phyloP scores from a whole-genome alignment of 768 basidiomycete species.

The Agaricus sinodeliciosus region DNA sequence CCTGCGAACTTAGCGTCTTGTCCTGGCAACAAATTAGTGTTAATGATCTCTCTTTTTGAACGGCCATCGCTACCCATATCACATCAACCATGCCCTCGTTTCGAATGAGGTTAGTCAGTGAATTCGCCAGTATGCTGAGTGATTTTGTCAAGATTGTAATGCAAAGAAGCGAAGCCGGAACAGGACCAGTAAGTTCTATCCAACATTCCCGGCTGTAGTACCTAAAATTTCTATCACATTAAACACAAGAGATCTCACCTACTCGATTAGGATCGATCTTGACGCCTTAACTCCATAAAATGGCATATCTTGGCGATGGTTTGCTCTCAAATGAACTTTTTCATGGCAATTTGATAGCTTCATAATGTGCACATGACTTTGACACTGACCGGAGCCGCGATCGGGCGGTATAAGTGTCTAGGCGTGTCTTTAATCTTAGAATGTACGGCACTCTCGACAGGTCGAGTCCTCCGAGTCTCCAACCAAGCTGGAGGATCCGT shows the following conservation, averaged over 20 bases:
- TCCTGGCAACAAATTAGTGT: not conserved
- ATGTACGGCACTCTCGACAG: not conserved
- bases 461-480: no score
- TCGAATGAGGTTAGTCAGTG: not conserved
- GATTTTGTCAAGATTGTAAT: no score
- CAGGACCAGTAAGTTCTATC: no score
- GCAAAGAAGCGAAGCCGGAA: no score
- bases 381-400: not conserved
- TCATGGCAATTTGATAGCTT: not conserved
- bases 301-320: constrained; percentile 1
- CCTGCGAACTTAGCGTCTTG: not conserved
- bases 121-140: no score
- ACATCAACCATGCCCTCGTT: not conserved
- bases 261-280: not conserved
- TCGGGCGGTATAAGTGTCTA: not conserved
- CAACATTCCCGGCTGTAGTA: no score
- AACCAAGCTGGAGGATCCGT: no score
- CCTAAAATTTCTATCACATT: not conserved
- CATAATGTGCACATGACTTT: not conserved
- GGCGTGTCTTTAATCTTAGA: not conserved
- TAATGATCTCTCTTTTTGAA: not conserved
- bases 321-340: not conserved
- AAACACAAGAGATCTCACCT: not conserved
- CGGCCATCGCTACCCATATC: not conserved
- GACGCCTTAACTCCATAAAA: not conserved